Conservation (phyloP, 208 protist species). For the Trypanosoma congolense region DNA sequence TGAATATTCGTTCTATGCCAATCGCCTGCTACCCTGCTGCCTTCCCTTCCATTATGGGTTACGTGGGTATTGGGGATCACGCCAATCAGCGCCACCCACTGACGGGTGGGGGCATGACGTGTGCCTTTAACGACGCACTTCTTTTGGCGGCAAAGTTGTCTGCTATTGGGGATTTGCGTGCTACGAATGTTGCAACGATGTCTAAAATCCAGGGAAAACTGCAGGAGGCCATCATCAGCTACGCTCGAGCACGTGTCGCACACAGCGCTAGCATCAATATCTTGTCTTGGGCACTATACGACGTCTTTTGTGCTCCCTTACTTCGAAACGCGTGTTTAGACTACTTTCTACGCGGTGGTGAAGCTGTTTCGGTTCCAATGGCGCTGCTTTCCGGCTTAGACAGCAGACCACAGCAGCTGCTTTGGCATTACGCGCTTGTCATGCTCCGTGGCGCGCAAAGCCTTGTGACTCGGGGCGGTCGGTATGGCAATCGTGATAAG, state of each 20-base stretch:
- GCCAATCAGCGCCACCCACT: conserved; percentile 93
- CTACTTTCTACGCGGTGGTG: conserved; percentile 86
- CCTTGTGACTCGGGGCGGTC: conserved; percentile 43
- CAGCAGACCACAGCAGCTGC: conserved; percentile 47
- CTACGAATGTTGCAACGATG: conserved; percentile 37
- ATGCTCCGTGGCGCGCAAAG: conserved; percentile 55
- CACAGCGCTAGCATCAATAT: conserved; percentile 90
- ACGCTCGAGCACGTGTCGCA: conserved; percentile 45
- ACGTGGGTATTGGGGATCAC: conserved; percentile 90
- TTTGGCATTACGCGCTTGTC: conserved; percentile 87
- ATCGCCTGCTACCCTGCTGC: conserved; percentile 70
- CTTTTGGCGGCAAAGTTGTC: conserved; percentile 61
- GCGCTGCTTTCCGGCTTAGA: conserved; percentile 79
- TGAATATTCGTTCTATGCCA: conserved; percentile 76
- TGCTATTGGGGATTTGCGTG: conserved; percentile 37
- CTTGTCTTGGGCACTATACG: conserved; percentile 88
- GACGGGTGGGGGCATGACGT: conserved; percentile 91
- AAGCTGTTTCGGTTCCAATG: conserved; percentile 83
- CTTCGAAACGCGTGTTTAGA: conserved; percentile 87
- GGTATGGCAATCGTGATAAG: conserved; percentile 22
- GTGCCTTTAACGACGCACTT: conserved; percentile 85
- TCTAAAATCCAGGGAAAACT: conserved; percentile 50
- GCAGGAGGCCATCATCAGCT: conserved; percentile 51
- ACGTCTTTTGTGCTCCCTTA: conserved; percentile 63
- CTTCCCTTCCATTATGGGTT: conserved; percentile 75